phyloP scores from a whole-genome alignment of 2,329 filamentous ascomycete species.

The Penicillium palitans region DNA sequence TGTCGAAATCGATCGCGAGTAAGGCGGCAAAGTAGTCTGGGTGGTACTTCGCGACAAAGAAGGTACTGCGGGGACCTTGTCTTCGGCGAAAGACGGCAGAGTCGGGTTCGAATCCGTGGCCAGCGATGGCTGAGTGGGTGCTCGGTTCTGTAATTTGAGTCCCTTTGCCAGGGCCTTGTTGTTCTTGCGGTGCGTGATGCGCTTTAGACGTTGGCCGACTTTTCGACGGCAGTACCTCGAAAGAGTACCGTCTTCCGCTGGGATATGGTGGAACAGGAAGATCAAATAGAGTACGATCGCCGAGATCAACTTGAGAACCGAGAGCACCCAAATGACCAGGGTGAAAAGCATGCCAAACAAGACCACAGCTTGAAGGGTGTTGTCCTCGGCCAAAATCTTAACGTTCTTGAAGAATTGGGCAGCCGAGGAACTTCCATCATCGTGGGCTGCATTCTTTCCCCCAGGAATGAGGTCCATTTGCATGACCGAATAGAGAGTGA shows the following conservation, averaged over 20 bases:
- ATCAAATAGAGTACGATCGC: slow-evolving; percentile 78
- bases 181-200: slow-evolving; percentile 82
- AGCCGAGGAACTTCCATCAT: slow-evolving; percentile 63
- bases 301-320: slow-evolving; percentile 69
- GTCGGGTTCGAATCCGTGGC: slow-evolving; percentile 51
- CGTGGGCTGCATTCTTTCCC: slow-evolving; percentile 50
- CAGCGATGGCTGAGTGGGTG: slow-evolving; percentile 44
- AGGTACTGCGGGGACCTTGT: slow-evolving; percentile 35
- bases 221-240: slow-evolving; percentile 87
- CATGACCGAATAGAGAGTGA: slow-evolving; percentile 85
- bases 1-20: slow-evolving; percentile 56
- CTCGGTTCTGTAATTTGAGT: slow-evolving; percentile 57
- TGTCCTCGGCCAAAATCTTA: slow-evolving; percentile 66
- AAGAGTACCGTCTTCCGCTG: slow-evolving; percentile 74
- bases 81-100: slow-evolving; percentile 60
- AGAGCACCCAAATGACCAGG: slow-evolving; percentile 82
- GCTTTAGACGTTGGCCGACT: slow-evolving; percentile 79
- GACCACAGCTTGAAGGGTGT: slow-evolving; percentile 77
- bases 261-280: slow-evolving; percentile 92
- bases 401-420: slow-evolving; percentile 83
- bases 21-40: slow-evolving; percentile 64
- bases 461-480: slow-evolving; percentile 68
- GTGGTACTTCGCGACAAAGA: slow-evolving; percentile 46
- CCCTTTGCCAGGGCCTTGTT: slow-evolving; percentile 85
- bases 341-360: slow-evolving; percentile 92